Evolutionary conservation across 1,284 basidiomycete species (phyloP).

Genomic region (Fomitiporia mediterranea): DNA sequence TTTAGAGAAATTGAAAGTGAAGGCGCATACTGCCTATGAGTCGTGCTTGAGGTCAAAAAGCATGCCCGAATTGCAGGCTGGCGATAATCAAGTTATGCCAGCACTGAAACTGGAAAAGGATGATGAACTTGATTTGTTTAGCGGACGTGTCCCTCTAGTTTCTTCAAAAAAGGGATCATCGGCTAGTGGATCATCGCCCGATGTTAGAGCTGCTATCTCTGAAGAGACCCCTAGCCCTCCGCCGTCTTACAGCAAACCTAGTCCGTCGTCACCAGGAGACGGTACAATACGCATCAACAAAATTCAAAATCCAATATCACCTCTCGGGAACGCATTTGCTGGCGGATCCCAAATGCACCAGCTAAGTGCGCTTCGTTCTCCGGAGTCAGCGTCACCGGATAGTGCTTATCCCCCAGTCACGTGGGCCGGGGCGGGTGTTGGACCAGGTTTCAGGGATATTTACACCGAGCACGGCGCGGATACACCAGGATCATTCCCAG

Average conservation of each 20-base stretch:
- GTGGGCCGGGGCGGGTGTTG: neutral
- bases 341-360: neutral
- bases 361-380: constrained; percentile 2
- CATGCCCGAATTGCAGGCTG: constrained; percentile 34
- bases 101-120: constrained; percentile 41
- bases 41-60: neutral
- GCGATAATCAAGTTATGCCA: constrained; percentile 28
- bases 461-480: neutral
- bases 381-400: neutral
- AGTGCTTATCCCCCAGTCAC: neutral
- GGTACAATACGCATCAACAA: neutral
- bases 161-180: constrained; percentile 25
- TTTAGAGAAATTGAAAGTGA: constrained; percentile 48
- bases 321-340: neutral
- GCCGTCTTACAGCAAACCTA: neutral
- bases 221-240: constrained; percentile 6
- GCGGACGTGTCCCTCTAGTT: constrained; percentile 55
- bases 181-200: neutral
- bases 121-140: constrained; percentile 58
- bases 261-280: neutral
- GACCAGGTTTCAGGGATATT: neutral
- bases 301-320: neutral
- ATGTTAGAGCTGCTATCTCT: neutral
- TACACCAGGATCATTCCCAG: neutral
- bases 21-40: constrained; percentile 43